Base-by-base conservation (phyloP, 1,284 basidiomycete species). In the Ganoderma lucidum region DNA sequence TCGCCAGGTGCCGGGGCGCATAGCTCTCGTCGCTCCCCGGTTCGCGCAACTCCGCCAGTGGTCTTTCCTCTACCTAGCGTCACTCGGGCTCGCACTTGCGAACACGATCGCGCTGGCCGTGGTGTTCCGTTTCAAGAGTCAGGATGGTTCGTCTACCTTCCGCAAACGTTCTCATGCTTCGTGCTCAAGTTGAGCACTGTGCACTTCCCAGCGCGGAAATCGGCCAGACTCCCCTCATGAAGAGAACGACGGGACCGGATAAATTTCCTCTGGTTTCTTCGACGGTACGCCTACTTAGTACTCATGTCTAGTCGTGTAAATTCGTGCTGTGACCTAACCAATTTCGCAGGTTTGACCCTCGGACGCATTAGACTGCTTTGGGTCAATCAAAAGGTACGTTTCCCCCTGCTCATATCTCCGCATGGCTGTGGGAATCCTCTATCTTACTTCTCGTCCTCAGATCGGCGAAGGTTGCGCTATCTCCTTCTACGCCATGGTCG, bases 51-150 rank as follows among this genome's bases (percentile, higher is more conserved):
- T 83, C 51, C 75, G 69, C 0, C 81, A 78, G 65, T 89, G 89
- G 85, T 92, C 90, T 12, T 88, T 88, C 74, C 89, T 92, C 77
- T 94, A 88, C 76, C 81, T 92, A 9, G 81, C 82, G 14, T 91
- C 89, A 0, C 79, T 93, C 2, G 87, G 85, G 2, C 70, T 93
- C n/a, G 86, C 89, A 0, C 62, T 85, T 17, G 64, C 81, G 28
- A 91, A 88, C 64, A 79, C 81, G 0, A 42, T 81, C 8, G 42
- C 83, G 4, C 75, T 92, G 15, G 69, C 84, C 14, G 70, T 75
- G 1, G 85, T 89, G 0, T 92, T 93, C 80, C 82, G 84, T 8
- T 79, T 88, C 19, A 85, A 86, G 71, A 83, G 78, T 6, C 88
- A 89, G 71, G 88, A 92, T 65, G 83, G 88, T 87, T 45, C 10